Percentiles rank a stretch among this genome's conserved stretches.
Conservation (phyloP, 352 stramenopile species). For the Phytophthora ohioensis region DNA sequence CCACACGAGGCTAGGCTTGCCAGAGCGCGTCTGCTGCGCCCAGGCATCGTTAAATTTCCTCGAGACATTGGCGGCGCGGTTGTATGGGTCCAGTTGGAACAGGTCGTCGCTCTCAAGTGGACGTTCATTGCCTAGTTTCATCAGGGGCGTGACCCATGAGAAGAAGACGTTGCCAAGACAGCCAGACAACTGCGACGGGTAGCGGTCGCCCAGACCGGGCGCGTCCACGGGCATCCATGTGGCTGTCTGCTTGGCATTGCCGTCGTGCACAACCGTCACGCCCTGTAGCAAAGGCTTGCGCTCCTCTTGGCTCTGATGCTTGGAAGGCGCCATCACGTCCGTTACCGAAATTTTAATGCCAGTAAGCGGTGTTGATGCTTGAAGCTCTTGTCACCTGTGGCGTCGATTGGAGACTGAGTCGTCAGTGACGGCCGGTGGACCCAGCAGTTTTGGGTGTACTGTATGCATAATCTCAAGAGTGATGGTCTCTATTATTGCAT, state of each 20-base stretch:
- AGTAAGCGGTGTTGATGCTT: not conserved
- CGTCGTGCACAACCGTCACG: conserved; percentile 31
- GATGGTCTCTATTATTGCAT: not conserved
- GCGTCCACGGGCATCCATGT: conserved; percentile 36
- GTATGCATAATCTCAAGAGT: conserved; percentile 21
- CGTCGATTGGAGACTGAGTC: conserved; percentile 25
- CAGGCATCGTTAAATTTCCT: conserved; percentile 59
- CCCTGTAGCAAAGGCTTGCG: conserved; percentile 43
- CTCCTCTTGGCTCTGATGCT: conserved; percentile 26
- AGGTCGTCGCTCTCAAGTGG: conserved; percentile 86
- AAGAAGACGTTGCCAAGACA: conserved; percentile 83
- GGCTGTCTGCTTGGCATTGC: conserved; percentile 6
- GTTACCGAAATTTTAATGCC: conserved; percentile 1
- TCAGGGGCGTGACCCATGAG: conserved; percentile 89
- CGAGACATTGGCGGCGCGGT: conserved; percentile 64
- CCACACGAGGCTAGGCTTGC: conserved; percentile 62
- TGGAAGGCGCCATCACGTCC: conserved; percentile 29
- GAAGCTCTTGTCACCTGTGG: conserved; percentile 15
- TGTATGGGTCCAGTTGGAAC: conserved; percentile 81
- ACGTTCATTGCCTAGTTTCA: conserved; percentile 83
- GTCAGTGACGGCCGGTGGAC: conserved; percentile 7
- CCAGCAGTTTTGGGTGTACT: not conserved
- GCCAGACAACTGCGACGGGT: conserved; percentile 60
- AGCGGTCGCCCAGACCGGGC: conserved; percentile 64
- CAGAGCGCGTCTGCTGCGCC: conserved; percentile 39